Evolutionary conservation across 1,284 basidiomycete genomes (phyloP).

Genomic region (Rhodotorula sp.): DNA sequence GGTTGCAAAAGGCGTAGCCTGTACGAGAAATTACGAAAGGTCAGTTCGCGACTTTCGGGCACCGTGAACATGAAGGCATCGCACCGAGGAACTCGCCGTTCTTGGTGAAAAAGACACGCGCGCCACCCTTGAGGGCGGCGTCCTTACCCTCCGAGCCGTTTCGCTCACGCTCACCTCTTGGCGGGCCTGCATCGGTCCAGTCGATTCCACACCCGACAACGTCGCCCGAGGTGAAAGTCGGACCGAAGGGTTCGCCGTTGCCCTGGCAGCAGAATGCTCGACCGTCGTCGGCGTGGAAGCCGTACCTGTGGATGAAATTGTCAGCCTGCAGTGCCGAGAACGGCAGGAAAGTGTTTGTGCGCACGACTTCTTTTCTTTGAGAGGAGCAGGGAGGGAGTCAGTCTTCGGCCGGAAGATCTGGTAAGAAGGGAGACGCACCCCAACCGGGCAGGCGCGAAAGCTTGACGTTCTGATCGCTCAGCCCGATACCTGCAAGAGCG

Average conservation of each 20-base stretch:
- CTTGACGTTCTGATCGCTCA: constrained; percentile 60
- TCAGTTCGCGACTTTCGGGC: too few relatives aligned
- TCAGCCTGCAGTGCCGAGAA: not conserved
- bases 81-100: constrained; percentile 76
- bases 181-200: constrained; percentile 60
- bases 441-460: constrained; percentile 80
- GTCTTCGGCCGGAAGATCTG: not conserved
- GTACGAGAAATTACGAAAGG: not conserved
- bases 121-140: constrained; percentile 32
- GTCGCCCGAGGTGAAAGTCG: constrained; percentile 72
- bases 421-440: constrained; percentile 46
- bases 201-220: constrained; percentile 86
- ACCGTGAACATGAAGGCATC: constrained; percentile 23
- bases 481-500: constrained; percentile 48
- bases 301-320: constrained; percentile 66
- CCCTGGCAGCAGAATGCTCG: constrained; percentile 72
- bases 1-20: constrained; percentile 31
- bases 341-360: not conserved
- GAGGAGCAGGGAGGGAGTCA: not conserved
- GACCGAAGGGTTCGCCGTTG: constrained; percentile 70
- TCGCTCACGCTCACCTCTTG: constrained; percentile 3
- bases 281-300: constrained; percentile 91
- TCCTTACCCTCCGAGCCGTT: not conserved
- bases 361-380: constrained; percentile 11
- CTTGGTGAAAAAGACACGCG: constrained; percentile 83